Percentiles rank a stretch among this genome's conserved stretches.
Evolutionary conservation across 768 basidiomycete species (phyloP).

Genomic region (Suillus brevipes): DNA sequence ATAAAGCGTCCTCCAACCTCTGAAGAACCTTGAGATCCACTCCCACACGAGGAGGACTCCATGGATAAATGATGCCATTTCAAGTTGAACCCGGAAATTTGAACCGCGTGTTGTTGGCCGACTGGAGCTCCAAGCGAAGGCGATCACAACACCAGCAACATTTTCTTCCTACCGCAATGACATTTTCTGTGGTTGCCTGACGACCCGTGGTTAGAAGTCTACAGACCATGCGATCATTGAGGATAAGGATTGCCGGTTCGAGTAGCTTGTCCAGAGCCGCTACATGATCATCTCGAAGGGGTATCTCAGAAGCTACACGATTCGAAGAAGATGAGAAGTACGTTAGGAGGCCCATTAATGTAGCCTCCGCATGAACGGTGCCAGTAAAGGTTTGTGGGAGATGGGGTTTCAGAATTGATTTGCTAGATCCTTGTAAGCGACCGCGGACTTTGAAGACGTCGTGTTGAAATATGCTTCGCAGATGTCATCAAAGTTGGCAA

Average conservation of each 20-base stretch:
- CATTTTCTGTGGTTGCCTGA: not conserved
- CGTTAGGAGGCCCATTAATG: not conserved
- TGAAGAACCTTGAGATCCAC: not conserved
- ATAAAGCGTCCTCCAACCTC: not conserved
- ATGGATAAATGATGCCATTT: slow-evolving; percentile 2
- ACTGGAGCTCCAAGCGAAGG: not conserved
- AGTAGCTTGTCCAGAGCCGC: not conserved
- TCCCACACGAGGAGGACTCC: not conserved
- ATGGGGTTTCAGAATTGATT: not conserved
- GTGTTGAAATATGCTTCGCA: not conserved
- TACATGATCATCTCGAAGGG: not conserved
- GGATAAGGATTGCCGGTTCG: not conserved
- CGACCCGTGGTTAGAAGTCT: not conserved
- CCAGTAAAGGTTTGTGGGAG: not conserved
- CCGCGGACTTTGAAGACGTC: not conserved
- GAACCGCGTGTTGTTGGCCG: not conserved
- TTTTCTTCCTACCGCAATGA: not conserved
- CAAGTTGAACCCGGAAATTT: not conserved
- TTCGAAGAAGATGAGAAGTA: not conserved
- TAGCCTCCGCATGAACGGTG: not conserved
- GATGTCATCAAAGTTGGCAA: not conserved
- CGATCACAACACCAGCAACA: not conserved
- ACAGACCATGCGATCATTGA: not conserved
- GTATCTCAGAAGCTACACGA: not conserved
- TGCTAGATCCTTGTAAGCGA: not conserved